These are phyloP conservation scores for Lentithecium fluviatile DNA, from an alignment of 495 filamentous ascomycete genomes.

Conservation along the genomic window DNA sequence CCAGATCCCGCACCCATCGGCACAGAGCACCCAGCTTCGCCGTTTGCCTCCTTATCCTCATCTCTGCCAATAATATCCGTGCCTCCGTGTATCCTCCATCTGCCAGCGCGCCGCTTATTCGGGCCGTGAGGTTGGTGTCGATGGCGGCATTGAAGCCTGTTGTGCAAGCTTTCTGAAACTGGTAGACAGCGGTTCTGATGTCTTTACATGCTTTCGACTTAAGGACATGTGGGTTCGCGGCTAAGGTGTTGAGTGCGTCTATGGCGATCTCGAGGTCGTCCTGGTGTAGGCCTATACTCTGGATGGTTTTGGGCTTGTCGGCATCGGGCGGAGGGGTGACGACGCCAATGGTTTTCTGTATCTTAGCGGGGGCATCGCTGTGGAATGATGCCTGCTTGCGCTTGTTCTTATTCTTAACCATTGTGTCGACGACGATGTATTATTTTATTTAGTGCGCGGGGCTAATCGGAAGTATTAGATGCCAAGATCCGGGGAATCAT, in stretches of 20 bases:
- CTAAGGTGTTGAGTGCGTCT: conserved; percentile 46
- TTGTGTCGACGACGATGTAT: too few relatives aligned
- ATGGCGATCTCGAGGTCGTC: conserved; percentile 51
- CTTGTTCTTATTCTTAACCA: conserved; percentile 9
- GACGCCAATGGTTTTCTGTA: conserved; percentile 30
- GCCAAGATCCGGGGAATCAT: too few relatives aligned
- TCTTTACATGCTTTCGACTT: conserved; percentile 51
- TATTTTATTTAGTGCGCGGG: too few relatives aligned
- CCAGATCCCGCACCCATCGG: conserved; percentile 52
- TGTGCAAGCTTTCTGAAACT: conserved; percentile 49
- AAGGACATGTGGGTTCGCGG: conserved; percentile 46
- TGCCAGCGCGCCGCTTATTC: conserved; percentile 46
- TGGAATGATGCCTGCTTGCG: conserved; percentile 2
- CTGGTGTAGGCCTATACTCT: conserved; percentile 36
- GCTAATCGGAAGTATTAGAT: too few relatives aligned
- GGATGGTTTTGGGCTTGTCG: conserved; percentile 40
- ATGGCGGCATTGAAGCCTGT: conserved; percentile 46
- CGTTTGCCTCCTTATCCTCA: conserved; percentile 45
- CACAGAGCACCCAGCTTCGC: conserved; percentile 51
- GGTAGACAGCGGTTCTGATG: conserved; percentile 48
- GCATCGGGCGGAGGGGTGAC: conserved; percentile 42
- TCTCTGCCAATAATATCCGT: conserved; percentile 49
- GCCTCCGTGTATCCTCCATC: conserved; percentile 49
- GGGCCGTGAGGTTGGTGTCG: conserved; percentile 44
- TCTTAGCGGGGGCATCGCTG: background rate